Base-by-base conservation (phyloP, 2,329 filamentous ascomycete species). In the Colletotrichum melonis region DNA sequence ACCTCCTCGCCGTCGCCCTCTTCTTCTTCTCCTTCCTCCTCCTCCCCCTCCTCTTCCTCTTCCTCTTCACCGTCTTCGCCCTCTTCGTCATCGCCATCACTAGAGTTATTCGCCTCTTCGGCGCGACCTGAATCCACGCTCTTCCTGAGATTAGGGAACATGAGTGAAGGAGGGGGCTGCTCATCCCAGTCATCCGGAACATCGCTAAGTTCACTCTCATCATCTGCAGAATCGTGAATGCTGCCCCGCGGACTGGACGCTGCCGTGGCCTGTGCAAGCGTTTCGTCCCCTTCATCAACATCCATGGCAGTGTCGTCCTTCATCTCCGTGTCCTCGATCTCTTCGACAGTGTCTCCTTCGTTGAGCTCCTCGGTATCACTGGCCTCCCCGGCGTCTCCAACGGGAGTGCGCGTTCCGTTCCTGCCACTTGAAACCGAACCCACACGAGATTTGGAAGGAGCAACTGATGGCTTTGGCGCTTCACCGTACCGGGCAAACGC, bases 131-230 rank as follows among this genome's bases (percentile, higher is more conserved):
- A 77, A 58, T 83, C 82, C 57, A 80, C 79, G 60, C 82, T 83
- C 77, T 81, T 81, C 70, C 83, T 78, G 11, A 90, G 77, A 70
- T 87, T 88, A 0, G 88, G 87, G 66, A 90, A 90, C 81, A 90
- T 81, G 32, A 91, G 77, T 14, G 85, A 85, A 1, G 86, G 84
- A 1, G 88, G 88, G 35, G 88, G 86, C 54, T 91, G 88, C 57
- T 90, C 88, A 64, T 91, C 88, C 69, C 89, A 90, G 54, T 87
- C 88, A 4, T 88, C 82, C 30, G 90, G 86, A 5, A 91, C 88
- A 74, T 93, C 92, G 65, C 91, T 93, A 0, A 93, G 84, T 74
- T 93, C 92, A 78, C 91, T 93, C 80, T 93, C 92, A 67, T 92
- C 91, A 74, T 93, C 91, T 0, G 89, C 91, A 54, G 88, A 92